Conservation (phyloP, 306 rosid species). For the Vicia sativa region DNA sequence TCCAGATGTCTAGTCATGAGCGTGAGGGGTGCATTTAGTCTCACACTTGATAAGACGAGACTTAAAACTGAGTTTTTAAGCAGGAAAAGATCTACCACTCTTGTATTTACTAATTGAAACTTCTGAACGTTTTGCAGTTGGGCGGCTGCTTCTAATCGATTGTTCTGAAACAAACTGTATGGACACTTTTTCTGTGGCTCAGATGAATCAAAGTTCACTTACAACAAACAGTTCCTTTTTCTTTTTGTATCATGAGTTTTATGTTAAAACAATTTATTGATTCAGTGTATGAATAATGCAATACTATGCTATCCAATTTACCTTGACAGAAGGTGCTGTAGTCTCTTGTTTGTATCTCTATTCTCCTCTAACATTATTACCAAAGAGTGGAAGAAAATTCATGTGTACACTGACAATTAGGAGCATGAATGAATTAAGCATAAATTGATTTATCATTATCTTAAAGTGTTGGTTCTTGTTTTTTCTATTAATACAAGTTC, state of each 20-base stretch:
- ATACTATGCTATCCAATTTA: constrained; percentile 5
- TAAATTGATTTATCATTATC: no score
- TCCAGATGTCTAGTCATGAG: no score
- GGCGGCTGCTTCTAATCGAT: constrained; percentile 70
- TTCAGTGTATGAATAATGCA: constrained; percentile 30
- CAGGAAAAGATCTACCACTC: no score
- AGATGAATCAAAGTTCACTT: constrained; percentile 32
- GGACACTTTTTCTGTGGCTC: constrained; percentile 18
- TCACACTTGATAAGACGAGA: no score
- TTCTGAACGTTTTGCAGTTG: constrained; percentile 59
- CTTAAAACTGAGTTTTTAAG: no score
- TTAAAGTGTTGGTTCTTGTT: no score
- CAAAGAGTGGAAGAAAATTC: no score
- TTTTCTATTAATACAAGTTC: no score
- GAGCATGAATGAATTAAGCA: no score
- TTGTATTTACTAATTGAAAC: constrained; percentile 22
- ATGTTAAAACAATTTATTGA: constrained; percentile 28
- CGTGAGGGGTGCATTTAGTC: no score
- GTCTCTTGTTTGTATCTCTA: background rate
- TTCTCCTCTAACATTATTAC: background rate
- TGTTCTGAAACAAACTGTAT: constrained; percentile 37
- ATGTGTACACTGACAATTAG: no score
- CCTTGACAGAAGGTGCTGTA: background rate
- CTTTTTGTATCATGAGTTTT: constrained; percentile 13
- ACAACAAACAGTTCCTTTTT: constrained; percentile 15